These are phyloP conservation scores for Microsporum canis DNA, from an alignment of 2,329 filamentous ascomycete species.

Conservation along the genomic window DNA sequence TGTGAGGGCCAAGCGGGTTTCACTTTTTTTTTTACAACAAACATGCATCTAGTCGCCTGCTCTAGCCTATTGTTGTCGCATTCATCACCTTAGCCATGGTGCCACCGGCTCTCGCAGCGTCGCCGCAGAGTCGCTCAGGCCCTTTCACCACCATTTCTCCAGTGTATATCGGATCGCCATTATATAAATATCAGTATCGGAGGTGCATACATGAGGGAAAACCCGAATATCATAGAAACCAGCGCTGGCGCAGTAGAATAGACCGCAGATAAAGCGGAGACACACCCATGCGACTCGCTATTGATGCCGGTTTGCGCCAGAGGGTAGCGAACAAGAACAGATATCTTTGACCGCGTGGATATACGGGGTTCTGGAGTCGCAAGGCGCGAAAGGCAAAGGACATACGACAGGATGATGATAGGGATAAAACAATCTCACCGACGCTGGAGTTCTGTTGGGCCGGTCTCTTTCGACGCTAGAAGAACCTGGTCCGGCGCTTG, in stretches of 20 bases:
- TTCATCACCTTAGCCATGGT: background rate
- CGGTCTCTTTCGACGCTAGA: background rate
- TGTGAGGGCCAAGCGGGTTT: constrained; percentile 3
- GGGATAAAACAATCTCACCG: background rate
- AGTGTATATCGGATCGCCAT: background rate
- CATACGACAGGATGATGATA: background rate
- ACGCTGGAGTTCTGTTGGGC: background rate
- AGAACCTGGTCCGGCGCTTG: background rate
- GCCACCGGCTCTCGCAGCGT: background rate
- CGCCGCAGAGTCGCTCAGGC: background rate
- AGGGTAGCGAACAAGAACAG: background rate
- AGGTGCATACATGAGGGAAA: background rate
- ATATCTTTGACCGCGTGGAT: background rate
- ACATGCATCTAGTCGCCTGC: constrained; percentile 2
- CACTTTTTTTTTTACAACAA: background rate
- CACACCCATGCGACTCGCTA: background rate
- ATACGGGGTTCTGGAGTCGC: background rate
- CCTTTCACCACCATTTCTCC: background rate
- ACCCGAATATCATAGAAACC: background rate
- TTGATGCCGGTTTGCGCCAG: background rate
- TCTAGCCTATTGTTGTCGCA: constrained; percentile 1
- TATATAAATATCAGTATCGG: background rate
- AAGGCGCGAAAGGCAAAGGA: background rate
- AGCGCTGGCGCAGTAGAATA: background rate
- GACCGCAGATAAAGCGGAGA: background rate